These are phyloP conservation scores for Trametes cinnabarina DNA, from an alignment of 768 basidiomycete species.

Conservation along the genomic window DNA sequence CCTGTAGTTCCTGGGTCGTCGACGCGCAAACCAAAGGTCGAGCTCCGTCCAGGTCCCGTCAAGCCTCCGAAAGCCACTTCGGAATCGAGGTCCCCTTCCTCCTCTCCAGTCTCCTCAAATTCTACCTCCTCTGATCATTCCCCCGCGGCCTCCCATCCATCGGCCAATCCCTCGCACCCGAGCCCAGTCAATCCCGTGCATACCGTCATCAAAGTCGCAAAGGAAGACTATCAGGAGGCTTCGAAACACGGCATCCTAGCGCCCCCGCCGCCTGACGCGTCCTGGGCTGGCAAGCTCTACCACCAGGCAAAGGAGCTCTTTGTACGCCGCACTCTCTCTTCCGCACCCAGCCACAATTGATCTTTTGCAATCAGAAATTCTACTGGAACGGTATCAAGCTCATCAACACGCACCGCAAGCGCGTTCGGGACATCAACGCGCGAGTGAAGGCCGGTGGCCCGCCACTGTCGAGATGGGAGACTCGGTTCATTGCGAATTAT, in stretches of 20 bases:
- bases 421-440: slow-evolving; percentile 50
- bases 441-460: slow-evolving; percentile 60
- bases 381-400: slow-evolving; percentile 76
- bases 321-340: slow-evolving; percentile 30
- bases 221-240: slow-evolving; percentile 65
- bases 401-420: slow-evolving; percentile 59
- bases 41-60: slow-evolving; percentile 63
- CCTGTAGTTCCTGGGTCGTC: slow-evolving; percentile 26
- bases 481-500: slow-evolving; percentile 65
- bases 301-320: slow-evolving; percentile 50
- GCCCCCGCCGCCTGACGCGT: slow-evolving; percentile 63
- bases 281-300: slow-evolving; percentile 48
- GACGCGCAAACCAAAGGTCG: slow-evolving; percentile 45
- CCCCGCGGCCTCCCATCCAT: slow-evolving; percentile 8
- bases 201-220: slow-evolving; percentile 48
- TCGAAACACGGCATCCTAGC: slow-evolving; percentile 63
- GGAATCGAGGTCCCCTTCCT: slow-evolving; percentile 18
- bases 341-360: background rate
- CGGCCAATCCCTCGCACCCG: slow-evolving; percentile 12
- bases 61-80: slow-evolving; percentile 39
- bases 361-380: slow-evolving; percentile 58
- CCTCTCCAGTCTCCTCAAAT: slow-evolving; percentile 16
- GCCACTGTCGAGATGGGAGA: slow-evolving; percentile 65
- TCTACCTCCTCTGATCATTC: slow-evolving; percentile 21
- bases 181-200: slow-evolving; percentile 10